These are phyloP conservation scores for Talaromyces nanjingensis DNA, from an alignment of 495 filamentous ascomycete species.

Conservation along the genomic window DNA sequence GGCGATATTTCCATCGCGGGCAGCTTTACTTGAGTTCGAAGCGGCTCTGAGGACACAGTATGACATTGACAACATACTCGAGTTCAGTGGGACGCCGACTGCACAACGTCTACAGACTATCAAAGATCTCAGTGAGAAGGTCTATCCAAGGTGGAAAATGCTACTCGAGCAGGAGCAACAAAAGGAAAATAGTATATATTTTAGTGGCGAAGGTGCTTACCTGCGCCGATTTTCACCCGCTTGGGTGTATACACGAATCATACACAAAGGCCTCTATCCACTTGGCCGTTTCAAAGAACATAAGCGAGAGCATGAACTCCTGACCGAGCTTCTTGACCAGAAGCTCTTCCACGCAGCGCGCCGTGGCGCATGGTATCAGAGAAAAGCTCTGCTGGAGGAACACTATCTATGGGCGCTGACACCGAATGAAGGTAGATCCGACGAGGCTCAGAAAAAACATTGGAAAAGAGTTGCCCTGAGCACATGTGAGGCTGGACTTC, in stretches of 20 bases:
- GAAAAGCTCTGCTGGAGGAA: conserved; percentile 89
- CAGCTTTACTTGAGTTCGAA: conserved; percentile 80
- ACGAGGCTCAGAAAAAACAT: conserved; percentile 65
- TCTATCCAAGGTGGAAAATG: conserved; percentile 72
- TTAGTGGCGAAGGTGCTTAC: conserved; percentile 83
- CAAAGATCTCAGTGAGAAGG: conserved; percentile 62
- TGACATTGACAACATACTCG: conserved; percentile 73
- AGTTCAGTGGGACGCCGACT: conserved; percentile 69
- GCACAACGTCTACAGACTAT: conserved; percentile 60
- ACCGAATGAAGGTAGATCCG: conserved; percentile 40
- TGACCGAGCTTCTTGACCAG: conserved; percentile 72
- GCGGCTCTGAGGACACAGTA: conserved; percentile 77
- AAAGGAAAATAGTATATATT: conserved; percentile 74
- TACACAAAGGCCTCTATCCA: conserved; percentile 80
- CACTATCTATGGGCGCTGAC: conserved; percentile 76
- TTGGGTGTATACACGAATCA: conserved; percentile 88
- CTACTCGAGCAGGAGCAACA: conserved; percentile 70
- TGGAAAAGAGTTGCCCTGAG: conserved; percentile 72
- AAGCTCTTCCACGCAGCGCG: conserved; percentile 77
- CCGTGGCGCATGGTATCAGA: conserved; percentile 91
- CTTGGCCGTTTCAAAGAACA: conserved; percentile 78
- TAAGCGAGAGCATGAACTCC: conserved; percentile 65
- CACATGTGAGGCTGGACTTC: conserved; percentile 83
- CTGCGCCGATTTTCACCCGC: conserved; percentile 85
- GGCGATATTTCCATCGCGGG: conserved; percentile 77